phyloP scores from a whole-genome alignment of 2,329 filamentous ascomycete genomes.

The Fusarium sp. region DNA sequence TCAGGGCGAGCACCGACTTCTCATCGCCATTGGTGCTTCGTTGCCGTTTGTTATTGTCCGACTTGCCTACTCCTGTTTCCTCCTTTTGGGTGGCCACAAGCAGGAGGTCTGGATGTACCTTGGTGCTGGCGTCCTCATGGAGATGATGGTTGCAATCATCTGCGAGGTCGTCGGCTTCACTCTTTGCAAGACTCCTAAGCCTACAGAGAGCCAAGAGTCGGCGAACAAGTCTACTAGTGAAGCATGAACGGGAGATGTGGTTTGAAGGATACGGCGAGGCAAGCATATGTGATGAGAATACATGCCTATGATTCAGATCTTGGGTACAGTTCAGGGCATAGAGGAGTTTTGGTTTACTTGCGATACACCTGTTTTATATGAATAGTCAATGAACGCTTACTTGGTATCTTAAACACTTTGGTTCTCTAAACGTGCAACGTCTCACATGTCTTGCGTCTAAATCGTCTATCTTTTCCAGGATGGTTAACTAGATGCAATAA shows the following conservation, averaged over 20 bases:
- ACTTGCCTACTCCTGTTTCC: slow-evolving; percentile 50
- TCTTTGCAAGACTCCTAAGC: slow-evolving; percentile 44
- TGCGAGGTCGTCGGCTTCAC: slow-evolving; percentile 52
- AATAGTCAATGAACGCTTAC: slow-evolving; percentile 20
- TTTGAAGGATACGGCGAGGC: background rate
- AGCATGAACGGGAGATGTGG: background rate
- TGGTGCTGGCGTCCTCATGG: slow-evolving; percentile 53
- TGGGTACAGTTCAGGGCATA: background rate
- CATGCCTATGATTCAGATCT: background rate
- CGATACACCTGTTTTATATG: background rate
- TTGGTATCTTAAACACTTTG: slow-evolving; percentile 30
- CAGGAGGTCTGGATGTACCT: slow-evolving; percentile 53
- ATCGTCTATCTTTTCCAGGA: slow-evolving; percentile 16
- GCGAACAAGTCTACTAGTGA: slow-evolving; percentile 4
- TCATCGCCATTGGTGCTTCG: slow-evolving; percentile 59
- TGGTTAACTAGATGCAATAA: slow-evolving; percentile 3
- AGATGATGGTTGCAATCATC: slow-evolving; percentile 53
- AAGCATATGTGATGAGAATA: background rate
- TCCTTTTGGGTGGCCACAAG: slow-evolving; percentile 50
- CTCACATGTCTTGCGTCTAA: slow-evolving; percentile 23
- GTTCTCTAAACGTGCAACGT: slow-evolving; percentile 8
- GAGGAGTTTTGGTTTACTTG: background rate
- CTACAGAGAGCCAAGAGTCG: slow-evolving; percentile 20
- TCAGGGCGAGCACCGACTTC: slow-evolving; percentile 69
- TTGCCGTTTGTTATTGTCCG: slow-evolving; percentile 55